Conservation (phyloP, 2,329 filamentous ascomycete species). For the Sporothrix curviconia region DNA sequence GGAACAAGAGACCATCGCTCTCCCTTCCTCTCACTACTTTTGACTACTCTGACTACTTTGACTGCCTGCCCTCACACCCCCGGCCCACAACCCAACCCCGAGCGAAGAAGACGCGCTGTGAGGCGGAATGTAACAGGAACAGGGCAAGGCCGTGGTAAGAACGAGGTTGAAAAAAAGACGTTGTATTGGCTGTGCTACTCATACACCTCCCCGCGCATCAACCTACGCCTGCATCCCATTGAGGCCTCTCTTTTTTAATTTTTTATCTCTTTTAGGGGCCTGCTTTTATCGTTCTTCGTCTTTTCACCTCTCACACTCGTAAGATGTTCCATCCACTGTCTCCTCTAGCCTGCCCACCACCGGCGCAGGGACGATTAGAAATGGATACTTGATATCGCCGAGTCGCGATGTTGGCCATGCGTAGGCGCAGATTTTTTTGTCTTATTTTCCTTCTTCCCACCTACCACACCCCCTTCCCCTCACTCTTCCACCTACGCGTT, state of each 20-base stretch:
- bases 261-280: background rate
- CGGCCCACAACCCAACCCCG: too few species aligned
- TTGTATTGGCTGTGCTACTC: background rate
- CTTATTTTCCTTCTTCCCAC: background rate
- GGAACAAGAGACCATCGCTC: too few species aligned
- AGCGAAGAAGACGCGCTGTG: too few species aligned
- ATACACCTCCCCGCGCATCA: too few species aligned
- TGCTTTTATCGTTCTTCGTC: too few species aligned
- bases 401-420: background rate
- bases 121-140: slow-evolving; percentile 1
- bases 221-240: background rate
- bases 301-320: too few species aligned
- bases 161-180: slow-evolving; percentile 4
- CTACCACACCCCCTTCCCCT: background rate
- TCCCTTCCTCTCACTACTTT: background rate
- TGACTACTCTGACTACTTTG: too few species aligned
- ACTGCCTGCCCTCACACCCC: too few species aligned
- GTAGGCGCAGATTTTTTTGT: background rate
- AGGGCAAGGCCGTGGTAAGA: background rate
- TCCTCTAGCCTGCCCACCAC: background rate
- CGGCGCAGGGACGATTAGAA: background rate
- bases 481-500: background rate
- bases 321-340: background rate
- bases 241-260: background rate
- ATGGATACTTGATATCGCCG: background rate